phyloP scores from a whole-genome alignment of 352 stramenopile genomes.

The Phytophthora chlamydospora region DNA sequence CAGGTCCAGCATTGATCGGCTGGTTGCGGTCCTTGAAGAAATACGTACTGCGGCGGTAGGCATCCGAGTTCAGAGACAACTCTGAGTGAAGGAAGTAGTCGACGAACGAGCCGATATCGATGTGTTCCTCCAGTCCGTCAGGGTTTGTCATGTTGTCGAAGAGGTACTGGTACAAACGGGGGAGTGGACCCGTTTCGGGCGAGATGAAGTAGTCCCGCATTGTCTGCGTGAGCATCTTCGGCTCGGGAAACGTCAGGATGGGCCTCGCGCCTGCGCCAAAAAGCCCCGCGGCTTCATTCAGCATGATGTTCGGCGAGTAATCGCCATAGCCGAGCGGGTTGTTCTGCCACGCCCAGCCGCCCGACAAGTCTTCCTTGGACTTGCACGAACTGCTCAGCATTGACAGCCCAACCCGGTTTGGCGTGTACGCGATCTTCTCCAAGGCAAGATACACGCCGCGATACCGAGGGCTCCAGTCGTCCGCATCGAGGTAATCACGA shows the following conservation, averaged over 20 bases:
- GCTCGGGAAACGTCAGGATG: constrained; percentile 50
- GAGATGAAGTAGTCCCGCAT: constrained; percentile 75
- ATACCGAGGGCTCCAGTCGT: constrained; percentile 50
- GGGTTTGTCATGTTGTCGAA: constrained; percentile 70
- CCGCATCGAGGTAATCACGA: constrained; percentile 32
- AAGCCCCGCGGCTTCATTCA: constrained; percentile 58
- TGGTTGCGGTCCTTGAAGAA: constrained; percentile 76
- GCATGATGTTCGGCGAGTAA: constrained; percentile 66
- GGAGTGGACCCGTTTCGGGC: constrained; percentile 51
- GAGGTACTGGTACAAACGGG: constrained; percentile 62
- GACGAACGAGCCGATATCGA: constrained; percentile 73
- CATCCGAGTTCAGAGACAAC: constrained; percentile 64
- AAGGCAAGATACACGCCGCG: constrained; percentile 65
- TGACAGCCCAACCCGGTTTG: constrained; percentile 56
- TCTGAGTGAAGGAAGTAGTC: constrained; percentile 80
- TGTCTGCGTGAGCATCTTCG: constrained; percentile 50
- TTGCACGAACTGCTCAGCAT: constrained; percentile 38
- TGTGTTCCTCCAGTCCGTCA: constrained; percentile 49
- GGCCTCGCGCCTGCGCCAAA: constrained; percentile 64
- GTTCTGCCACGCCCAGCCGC: constrained; percentile 74
- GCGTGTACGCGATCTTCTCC: constrained; percentile 66
- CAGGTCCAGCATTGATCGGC: constrained; percentile 68
- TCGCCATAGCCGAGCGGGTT: constrained; percentile 57
- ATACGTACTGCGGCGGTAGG: constrained; percentile 65
- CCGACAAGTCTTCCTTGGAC: constrained; percentile 46